Percentiles rank a stretch among this genome's conserved stretches.
Conservation (phyloP, 176 grass and related monocot genomes). For the Carex parvula region DNA sequence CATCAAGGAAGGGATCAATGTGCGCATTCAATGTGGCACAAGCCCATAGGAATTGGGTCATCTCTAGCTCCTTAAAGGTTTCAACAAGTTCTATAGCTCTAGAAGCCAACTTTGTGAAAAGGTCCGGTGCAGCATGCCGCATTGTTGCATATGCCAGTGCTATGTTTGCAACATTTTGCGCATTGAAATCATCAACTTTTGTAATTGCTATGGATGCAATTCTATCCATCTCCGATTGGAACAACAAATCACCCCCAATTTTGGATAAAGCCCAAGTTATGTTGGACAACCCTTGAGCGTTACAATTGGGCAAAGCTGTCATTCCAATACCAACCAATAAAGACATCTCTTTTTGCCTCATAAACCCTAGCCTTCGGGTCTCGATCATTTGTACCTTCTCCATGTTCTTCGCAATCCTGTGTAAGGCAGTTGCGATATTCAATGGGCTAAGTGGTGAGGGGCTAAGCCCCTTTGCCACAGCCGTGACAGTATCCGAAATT, state of each 20-base stretch:
- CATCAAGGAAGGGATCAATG: slow-evolving; percentile 42
- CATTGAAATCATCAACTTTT: slow-evolving; percentile 68
- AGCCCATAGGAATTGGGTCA: slow-evolving; percentile 83
- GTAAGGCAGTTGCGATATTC: slow-evolving; percentile 86
- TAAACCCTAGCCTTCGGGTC: slow-evolving; percentile 57
- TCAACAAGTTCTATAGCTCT: slow-evolving; percentile 49
- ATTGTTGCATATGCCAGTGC: slow-evolving; percentile 78
- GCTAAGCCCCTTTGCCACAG: slow-evolving; percentile 70
- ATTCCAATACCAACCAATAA: slow-evolving; percentile 86
- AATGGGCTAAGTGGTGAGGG: slow-evolving; percentile 76
- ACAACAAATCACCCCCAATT: slow-evolving; percentile 76
- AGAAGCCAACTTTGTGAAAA: slow-evolving; percentile 44
- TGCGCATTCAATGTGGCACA: slow-evolving; percentile 75
- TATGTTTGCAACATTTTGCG: slow-evolving; percentile 82
- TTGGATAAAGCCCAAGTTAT: slow-evolving; percentile 97
- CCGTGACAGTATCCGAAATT: slow-evolving; percentile 38
- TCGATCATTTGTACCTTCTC: slow-evolving; percentile 67
- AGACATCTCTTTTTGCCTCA: slow-evolving; percentile 82
- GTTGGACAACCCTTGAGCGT: slow-evolving; percentile 70
- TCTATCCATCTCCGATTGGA: slow-evolving; percentile 82
- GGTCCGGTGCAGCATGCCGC: slow-evolving; percentile 65
- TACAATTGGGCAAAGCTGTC: slow-evolving; percentile 71
- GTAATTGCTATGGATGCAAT: slow-evolving; percentile 59
- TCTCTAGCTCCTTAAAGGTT: slow-evolving; percentile 72
- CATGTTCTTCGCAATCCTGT: slow-evolving; percentile 98